Evolutionary conservation across 2,329 filamentous ascomycete genomes (phyloP), one percentile per base, ranked within the genome.

Genomic region (Xylariaceae sp.): DNA sequence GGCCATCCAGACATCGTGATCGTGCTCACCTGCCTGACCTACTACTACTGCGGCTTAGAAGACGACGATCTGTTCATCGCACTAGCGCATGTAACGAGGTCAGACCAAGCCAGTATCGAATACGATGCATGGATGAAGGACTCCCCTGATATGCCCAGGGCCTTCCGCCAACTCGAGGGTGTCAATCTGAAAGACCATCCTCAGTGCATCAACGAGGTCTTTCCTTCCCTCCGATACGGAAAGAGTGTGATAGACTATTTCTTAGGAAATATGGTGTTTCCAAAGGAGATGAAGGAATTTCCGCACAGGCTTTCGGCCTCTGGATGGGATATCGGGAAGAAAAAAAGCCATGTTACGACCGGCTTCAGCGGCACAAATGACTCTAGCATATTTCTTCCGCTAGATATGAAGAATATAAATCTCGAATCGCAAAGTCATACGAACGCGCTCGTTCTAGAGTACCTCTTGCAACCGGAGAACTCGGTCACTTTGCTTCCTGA

Each of bases 301-400:
- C 79, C 81, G 0, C 56, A 78, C 7, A 89, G 89, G 62, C 72
- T 90, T 0, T 84, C 82, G 0, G 78, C 83, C 0, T 89, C 86
- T 0, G 86, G 85, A 0, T 90, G 87, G 87, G 86, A 90, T 61
- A 72, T 89, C 17, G 83, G 74, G 0, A 68, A 73, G 42, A 52
- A 51, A 2, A 85, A 80, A 57, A 3, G 15, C 0, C 73, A 82
- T 17, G 75, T 79, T 0, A 85, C 80, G 0, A 86, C 83, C 0
- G 88, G 88, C 0, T 91, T 91, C 66, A 88, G 85, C 57, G 87
- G 88, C 3, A 90, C 88, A 0, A 90, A 88, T 49, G 88, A 90
- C 66, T 84, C 82, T n/a, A 76, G 80, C 45, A 73, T 71, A 0
- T 75, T 87, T 51, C 72, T 90, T 0, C 88, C 88, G 0, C 68